Evolutionary conservation across 2,329 filamentous ascomycete species (phyloP).

Genomic region (Botrytis fabae): DNA sequence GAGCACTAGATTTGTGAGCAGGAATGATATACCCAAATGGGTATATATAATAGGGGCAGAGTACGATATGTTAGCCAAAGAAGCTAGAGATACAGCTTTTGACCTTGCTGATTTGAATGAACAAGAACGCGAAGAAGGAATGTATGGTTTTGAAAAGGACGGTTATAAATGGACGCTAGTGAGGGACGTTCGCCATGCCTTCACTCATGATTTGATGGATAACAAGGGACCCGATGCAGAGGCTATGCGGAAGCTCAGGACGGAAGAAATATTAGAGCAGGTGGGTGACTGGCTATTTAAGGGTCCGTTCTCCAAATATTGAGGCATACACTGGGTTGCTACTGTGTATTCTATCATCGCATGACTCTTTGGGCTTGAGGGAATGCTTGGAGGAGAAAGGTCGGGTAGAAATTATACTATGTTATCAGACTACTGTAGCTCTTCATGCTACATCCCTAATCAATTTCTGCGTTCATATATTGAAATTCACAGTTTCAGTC

Average conservation of each 20-base stretch:
- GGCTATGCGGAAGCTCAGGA: conserved; percentile 22
- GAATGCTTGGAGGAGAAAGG: background rate
- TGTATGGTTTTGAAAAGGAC: conserved; percentile 30
- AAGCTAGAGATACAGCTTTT: conserved; percentile 28
- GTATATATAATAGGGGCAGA: conserved; percentile 30
- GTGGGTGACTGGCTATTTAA: conserved; percentile 30
- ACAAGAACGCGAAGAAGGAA: conserved; percentile 17
- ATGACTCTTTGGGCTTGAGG: background rate
- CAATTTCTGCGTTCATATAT: background rate
- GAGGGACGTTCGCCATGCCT: conserved; percentile 29
- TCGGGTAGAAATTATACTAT: background rate
- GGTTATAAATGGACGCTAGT: conserved; percentile 29
- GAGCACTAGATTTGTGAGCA: conserved; percentile 31
- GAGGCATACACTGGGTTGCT: background rate
- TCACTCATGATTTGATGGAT: conserved; percentile 30
- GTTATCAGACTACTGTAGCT: background rate
- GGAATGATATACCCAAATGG: conserved; percentile 32
- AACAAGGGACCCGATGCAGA: conserved; percentile 25
- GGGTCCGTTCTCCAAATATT: conserved; percentile 27
- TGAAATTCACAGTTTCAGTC: background rate
- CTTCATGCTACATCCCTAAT: background rate
- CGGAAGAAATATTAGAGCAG: conserved; percentile 25
- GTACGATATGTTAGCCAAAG: conserved; percentile 30
- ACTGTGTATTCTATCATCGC: background rate
- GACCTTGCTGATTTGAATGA: conserved; percentile 26